Evolutionary conservation across 176 grass and related monocot genomes (phyloP).

Genomic region (Panicum miliaceum): DNA sequence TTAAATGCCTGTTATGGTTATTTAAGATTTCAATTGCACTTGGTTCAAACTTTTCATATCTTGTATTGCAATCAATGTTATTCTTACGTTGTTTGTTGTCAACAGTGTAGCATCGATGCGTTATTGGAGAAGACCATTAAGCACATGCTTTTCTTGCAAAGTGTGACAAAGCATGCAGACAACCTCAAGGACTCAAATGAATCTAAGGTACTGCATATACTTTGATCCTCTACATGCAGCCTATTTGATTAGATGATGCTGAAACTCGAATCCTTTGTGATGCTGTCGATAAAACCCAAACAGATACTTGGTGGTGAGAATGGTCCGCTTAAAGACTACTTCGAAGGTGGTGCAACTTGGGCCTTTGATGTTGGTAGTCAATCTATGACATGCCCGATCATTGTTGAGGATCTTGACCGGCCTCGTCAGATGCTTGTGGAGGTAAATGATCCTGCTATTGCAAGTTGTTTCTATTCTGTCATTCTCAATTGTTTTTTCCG

Average conservation of each 20-base stretch:
- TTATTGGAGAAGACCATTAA: slow-evolving; percentile 87
- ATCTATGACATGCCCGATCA: slow-evolving; percentile 74
- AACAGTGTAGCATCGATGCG: slow-evolving; percentile 94
- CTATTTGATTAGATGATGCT: slow-evolving; percentile 29
- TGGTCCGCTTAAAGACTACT: slow-evolving; percentile 70
- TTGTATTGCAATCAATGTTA: slow-evolving; percentile 10
- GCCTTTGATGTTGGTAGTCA: slow-evolving; percentile 82
- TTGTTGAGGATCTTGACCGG: slow-evolving; percentile 81
- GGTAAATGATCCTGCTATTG: slow-evolving; percentile 50
- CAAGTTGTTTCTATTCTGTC: slow-evolving; percentile 12
- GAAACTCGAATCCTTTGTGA: slow-evolving; percentile 14
- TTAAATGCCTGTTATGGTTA: slow-evolving; percentile 27
- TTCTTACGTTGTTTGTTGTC: slow-evolving; percentile 45
- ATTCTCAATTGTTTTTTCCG: slow-evolving; percentile 29
- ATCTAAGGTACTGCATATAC: slow-evolving; percentile 60
- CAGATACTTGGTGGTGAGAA: slow-evolving; percentile 67
- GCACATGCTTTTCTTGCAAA: slow-evolving; percentile 90
- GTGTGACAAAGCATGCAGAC: slow-evolving; percentile 78
- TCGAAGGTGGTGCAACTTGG: slow-evolving; percentile 87
- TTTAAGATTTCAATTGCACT: slow-evolving; percentile 6
- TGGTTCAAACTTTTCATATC: neutral
- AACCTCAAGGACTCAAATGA: slow-evolving; percentile 74
- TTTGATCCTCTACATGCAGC: slow-evolving; percentile 29
- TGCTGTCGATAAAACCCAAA: slow-evolving; percentile 26
- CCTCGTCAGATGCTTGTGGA: slow-evolving; percentile 86